Base-by-base conservation (phyloP, 177 flowering plant genomes). In the Telopea speciosissima region DNA sequence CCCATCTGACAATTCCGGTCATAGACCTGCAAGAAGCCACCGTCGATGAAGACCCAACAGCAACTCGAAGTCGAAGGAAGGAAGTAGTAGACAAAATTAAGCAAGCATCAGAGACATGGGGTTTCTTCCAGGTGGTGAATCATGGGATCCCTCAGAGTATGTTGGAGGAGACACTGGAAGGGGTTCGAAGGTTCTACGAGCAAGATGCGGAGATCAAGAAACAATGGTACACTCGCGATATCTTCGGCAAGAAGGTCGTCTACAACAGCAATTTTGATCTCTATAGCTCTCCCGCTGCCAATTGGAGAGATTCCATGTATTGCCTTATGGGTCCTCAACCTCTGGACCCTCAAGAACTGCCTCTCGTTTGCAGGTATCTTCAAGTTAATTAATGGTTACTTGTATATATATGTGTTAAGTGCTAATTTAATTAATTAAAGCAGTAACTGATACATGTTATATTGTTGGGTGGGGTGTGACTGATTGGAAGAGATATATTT, bases 221-320 rank as follows among this genome's bases (percentile, higher is more conserved):
- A 42, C 1, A 73, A 28, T 78, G 21, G 4, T 83, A 81, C 42
- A 26, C 73, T 3, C 65, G 84, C 5, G 84, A 83, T 26, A 5
- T 17, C 3, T 19, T 21, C 12, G 66, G 40, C 3, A 70, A 70
- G 22, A 71, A 52, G 63, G 73, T 78, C 21, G 40, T 23, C 1
- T 78, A 66, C 26, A 69, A 66, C 26, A 76, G 76, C 44, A 81
- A 79, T 44, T 68, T 75, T 26, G 83, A 79, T 66, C 68, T 83
- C 8, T 76, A 62, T 33, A 49, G 22, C 0, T 52, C 75, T 26
- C 70, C 70, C 6, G 44, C 70, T 3, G 75, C 82, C 7, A 75
- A 77, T 65, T 86, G 89, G 91, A 83, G 85, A 66, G 86, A 86
- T 31, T 76, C 83, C 11, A 11, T 86, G 12, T 2, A 16, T 8